Conservation (phyloP, 768 basidiomycete species). For the Punctularia strigosozonata region DNA sequence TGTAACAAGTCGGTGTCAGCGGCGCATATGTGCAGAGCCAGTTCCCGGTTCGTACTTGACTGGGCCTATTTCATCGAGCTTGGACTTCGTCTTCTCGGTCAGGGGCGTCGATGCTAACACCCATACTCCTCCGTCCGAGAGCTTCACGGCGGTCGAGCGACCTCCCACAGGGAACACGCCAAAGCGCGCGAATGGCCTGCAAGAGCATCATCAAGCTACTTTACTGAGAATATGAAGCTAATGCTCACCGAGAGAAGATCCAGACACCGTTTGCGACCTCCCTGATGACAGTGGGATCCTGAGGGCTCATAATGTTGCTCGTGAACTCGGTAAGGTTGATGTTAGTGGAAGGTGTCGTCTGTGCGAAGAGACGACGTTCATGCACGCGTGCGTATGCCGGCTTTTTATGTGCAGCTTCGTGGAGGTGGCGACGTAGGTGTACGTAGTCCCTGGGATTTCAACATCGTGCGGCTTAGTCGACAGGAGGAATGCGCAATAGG, state of each 20-base stretch:
- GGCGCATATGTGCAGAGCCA: neutral
- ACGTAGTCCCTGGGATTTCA: no score
- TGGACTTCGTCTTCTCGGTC: conserved; percentile 48
- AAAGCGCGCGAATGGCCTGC: conserved; percentile 56
- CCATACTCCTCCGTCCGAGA: conserved; percentile 63
- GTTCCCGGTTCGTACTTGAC: conserved; percentile 38
- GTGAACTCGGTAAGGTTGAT: no score
- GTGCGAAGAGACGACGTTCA: no score
- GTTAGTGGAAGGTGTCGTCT: no score
- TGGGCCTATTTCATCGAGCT: conserved; percentile 50
- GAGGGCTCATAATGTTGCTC: no score
- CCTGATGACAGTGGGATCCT: no score
- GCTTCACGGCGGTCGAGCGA: conserved; percentile 68
- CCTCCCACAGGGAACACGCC: conserved; percentile 70
- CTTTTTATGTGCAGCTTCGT: no score
- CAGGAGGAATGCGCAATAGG: no score
- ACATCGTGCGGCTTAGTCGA: no score
- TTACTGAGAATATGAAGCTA: neutral
- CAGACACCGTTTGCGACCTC: conserved; percentile 36
- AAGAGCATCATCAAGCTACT: neutral
- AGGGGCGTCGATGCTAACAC: conserved; percentile 74
- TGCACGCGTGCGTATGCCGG: no score
- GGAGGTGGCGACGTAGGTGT: no score
- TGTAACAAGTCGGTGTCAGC: neutral
- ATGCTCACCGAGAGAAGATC: conserved; percentile 50